Percentiles rank a stretch among this genome's conserved stretches.
phyloP scores from a whole-genome alignment of 768 basidiomycete species.

The Calvatia gigantea region DNA sequence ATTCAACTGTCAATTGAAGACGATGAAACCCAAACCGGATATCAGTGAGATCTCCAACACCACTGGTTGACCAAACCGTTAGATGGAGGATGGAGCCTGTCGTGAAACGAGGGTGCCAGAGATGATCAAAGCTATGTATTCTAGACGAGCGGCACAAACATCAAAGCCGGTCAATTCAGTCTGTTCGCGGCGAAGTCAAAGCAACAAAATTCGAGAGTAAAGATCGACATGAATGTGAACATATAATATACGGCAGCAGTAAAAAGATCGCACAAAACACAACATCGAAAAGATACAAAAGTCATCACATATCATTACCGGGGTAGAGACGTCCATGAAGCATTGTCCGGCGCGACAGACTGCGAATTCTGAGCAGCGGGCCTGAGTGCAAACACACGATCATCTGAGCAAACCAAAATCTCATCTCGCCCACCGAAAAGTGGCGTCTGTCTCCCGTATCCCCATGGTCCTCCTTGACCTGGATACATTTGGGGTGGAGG shows the following conservation, averaged over 20 bases:
- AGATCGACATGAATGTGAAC: background rate
- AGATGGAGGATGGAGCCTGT: too few species aligned
- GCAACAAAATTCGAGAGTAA: too few species aligned
- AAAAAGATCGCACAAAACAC: background rate
- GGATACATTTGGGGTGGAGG: slow-evolving; percentile 13
- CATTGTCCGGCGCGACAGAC: slow-evolving; percentile 39
- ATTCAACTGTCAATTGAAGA: too few species aligned
- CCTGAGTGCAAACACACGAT: slow-evolving; percentile 72
- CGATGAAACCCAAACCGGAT: too few species aligned
- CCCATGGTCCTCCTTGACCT: background rate
- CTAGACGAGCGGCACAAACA: too few species aligned
- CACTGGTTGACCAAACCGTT: too few species aligned
- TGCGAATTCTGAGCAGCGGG: slow-evolving; percentile 32
- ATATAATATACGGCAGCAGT: slow-evolving; percentile 1
- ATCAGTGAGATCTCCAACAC: too few species aligned
- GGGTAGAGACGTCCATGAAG: slow-evolving; percentile 40
- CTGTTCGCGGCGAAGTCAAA: too few species aligned
- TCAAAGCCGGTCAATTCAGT: too few species aligned
- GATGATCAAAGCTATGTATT: too few species aligned
- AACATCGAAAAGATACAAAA: background rate
- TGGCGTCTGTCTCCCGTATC: slow-evolving; percentile 21
- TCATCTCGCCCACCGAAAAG: slow-evolving; percentile 68
- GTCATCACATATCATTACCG: slow-evolving; percentile 24
- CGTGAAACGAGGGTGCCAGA: too few species aligned
- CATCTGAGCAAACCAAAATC: slow-evolving; percentile 88